phyloP scores from a whole-genome alignment of 805 yeast species.

The Isabelozyma gotoi region DNA sequence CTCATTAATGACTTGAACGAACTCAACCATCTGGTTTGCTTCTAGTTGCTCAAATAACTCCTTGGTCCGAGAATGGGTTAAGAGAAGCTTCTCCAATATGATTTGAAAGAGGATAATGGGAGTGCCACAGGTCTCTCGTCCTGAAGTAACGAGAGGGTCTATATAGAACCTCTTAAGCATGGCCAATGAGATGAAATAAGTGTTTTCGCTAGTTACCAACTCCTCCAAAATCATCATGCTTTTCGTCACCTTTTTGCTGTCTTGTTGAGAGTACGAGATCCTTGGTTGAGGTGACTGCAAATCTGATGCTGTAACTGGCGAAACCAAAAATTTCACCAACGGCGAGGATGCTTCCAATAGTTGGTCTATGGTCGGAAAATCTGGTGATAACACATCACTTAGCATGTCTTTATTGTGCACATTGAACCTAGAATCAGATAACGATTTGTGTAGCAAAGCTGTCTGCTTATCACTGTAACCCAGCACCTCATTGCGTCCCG shows the following conservation, averaged over 20 bases:
- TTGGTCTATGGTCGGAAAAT: background rate
- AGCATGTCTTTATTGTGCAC: background rate
- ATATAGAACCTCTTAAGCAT: conserved; percentile 45
- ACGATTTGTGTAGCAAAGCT: background rate
- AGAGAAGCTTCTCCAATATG: background rate
- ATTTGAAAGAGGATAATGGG: conserved; percentile 23
- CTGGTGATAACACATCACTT: background rate
- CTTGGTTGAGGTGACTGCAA: background rate
- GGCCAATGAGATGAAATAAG: conserved; percentile 45
- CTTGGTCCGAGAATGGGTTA: background rate
- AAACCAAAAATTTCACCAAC: too few relatives aligned
- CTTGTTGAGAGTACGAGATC: background rate
- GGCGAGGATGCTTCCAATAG: background rate
- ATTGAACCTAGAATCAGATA: background rate
- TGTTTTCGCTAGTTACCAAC: conserved; percentile 47
- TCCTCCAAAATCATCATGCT: conserved; percentile 40
- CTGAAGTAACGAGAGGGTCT: conserved; percentile 30
- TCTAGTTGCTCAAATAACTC: conserved; percentile 11
- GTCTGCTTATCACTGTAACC: too few relatives aligned
- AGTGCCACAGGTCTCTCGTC: conserved; percentile 15
- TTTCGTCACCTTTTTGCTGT: too few relatives aligned
- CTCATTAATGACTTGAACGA: background rate
- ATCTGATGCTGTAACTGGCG: background rate
- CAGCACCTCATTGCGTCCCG: background rate
- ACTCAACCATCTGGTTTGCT: conserved; percentile 6